Evolutionary conservation across 371 early-diverging fungal genomes (phyloP).

Genomic region (Mortierella sp.): DNA sequence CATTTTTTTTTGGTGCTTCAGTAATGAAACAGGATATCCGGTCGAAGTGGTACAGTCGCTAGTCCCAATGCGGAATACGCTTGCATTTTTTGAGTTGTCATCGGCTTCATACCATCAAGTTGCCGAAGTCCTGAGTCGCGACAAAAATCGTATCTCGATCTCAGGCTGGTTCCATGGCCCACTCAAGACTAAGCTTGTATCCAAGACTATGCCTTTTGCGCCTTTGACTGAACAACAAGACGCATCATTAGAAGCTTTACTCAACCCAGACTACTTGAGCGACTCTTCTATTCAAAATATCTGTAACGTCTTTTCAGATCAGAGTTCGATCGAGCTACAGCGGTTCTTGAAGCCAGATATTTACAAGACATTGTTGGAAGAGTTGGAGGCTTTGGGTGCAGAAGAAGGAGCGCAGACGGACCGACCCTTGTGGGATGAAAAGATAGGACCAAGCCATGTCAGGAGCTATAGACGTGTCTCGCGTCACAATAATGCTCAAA

Average conservation of each 20-base stretch:
- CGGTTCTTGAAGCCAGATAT: conserved; percentile 61
- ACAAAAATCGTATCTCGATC: conserved; percentile 67
- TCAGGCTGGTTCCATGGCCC: conserved; percentile 80
- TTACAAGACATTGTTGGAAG: conserved; percentile 43
- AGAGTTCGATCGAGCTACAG: conserved; percentile 66
- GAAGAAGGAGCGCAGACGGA: conserved; percentile 27
- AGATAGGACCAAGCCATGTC: conserved; percentile 61
- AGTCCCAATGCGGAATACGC: conserved; percentile 67
- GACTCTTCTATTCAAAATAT: conserved; percentile 45
- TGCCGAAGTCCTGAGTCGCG: conserved; percentile 63
- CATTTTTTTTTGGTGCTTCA: conserved; percentile 1
- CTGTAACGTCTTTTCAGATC: conserved; percentile 59
- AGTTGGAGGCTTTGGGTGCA: conserved; percentile 30
- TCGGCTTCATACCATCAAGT: conserved; percentile 76
- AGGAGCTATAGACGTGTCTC: conserved; percentile 52
- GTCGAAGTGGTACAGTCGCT: conserved; percentile 58
- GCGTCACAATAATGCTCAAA: conserved; percentile 11
- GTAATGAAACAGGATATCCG: conserved; percentile 60
- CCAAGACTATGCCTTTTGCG: conserved; percentile 40
- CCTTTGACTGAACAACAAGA: conserved; percentile 5
- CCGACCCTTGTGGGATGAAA: conserved; percentile 23
- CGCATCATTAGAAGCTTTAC: conserved; percentile 32
- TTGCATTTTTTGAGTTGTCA: conserved; percentile 75
- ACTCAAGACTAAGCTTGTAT: conserved; percentile 46
- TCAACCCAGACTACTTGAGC: conserved; percentile 62